phyloP scores from a whole-genome alignment of 108 stramenopile species.

The Chaetoceros tenuissimus region DNA sequence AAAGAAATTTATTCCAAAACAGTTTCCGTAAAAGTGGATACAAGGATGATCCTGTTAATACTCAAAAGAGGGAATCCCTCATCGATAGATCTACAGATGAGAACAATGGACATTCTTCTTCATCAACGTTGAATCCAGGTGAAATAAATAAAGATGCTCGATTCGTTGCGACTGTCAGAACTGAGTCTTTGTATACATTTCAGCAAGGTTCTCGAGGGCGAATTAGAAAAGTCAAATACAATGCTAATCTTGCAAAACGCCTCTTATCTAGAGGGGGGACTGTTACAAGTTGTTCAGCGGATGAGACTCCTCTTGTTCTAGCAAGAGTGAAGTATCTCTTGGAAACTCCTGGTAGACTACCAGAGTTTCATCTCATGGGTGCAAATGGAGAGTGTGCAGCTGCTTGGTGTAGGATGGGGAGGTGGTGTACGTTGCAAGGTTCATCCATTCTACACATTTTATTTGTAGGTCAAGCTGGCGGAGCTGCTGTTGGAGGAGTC shows the following conservation, averaged over 20 bases:
- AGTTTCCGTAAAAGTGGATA: too few species aligned
- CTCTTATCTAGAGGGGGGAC: conserved; percentile 18
- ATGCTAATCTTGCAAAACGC: conserved; percentile 20
- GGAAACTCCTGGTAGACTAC: conserved; percentile 29
- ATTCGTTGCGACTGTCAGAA: neutral
- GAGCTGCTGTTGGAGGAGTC: conserved; percentile 31
- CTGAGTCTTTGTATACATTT: conserved; percentile 7
- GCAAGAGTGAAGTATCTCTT: conserved; percentile 28
- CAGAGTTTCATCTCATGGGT: conserved; percentile 23
- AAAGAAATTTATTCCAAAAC: too few species aligned
- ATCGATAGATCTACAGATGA: conserved; percentile 22
- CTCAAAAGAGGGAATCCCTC: conserved; percentile 10
- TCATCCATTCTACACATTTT: conserved; percentile 35
- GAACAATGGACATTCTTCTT: conserved; percentile 18
- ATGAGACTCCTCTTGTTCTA: conserved; percentile 22
- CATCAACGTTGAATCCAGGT: too few species aligned
- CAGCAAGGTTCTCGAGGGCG: conserved; percentile 24
- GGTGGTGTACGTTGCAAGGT: conserved; percentile 38
- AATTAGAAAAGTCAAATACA: conserved; percentile 21
- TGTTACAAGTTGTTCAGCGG: conserved; percentile 19
- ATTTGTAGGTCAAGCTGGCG: conserved; percentile 36
- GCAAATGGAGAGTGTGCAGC: conserved; percentile 44
- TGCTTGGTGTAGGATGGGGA: conserved; percentile 34
- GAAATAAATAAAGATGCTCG: conserved; percentile 19
- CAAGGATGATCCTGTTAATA: too few species aligned